These are phyloP conservation scores for Arthrobotrys musiformis DNA, from an alignment of 2,329 filamentous ascomycete genomes.

Conservation along the genomic window DNA sequence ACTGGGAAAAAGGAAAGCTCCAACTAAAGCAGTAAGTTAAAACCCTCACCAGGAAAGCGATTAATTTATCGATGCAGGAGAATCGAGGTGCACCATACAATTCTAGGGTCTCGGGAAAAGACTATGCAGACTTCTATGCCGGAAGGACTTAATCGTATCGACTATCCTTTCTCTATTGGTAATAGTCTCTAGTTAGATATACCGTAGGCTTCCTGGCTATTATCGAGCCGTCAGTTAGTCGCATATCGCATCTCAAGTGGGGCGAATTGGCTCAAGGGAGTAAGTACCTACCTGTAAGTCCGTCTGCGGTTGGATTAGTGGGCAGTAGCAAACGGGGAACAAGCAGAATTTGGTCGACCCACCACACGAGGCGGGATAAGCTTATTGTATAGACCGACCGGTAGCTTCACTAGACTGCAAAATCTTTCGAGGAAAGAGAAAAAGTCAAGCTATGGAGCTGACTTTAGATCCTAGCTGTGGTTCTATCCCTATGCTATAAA, in stretches of 20 bases:
- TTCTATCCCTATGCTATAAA: conserved; percentile 15
- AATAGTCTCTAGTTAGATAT: not conserved
- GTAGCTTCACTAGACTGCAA: not conserved
- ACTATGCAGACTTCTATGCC: conserved; percentile 8
- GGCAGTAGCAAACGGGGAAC: conserved; percentile 7
- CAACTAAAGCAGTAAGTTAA: conserved; percentile 33
- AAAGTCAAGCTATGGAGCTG: not conserved
- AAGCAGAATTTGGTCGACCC: conserved; percentile 17
- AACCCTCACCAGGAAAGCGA: conserved; percentile 31
- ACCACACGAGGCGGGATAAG: not conserved
- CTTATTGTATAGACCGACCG: conserved; percentile 1
- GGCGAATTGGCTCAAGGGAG: conserved; percentile 30
- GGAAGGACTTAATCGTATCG: conserved; percentile 32
- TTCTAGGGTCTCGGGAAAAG: conserved; percentile 5
- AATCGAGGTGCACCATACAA: conserved; percentile 7
- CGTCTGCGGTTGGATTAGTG: conserved; percentile 7
- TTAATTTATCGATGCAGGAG: not conserved
- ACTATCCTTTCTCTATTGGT: conserved; percentile 40
- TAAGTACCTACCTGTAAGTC: conserved; percentile 19
- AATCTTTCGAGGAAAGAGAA: not conserved
- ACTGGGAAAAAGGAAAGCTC: conserved; percentile 35
- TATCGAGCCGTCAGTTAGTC: conserved; percentile 39
- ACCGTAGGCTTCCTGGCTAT: conserved; percentile 5
- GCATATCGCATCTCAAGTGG: conserved; percentile 54
- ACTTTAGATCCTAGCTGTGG: not conserved